These are phyloP conservation scores for Malus asiatica DNA, from an alignment of 306 rosid genomes.

Conservation along the genomic window DNA sequence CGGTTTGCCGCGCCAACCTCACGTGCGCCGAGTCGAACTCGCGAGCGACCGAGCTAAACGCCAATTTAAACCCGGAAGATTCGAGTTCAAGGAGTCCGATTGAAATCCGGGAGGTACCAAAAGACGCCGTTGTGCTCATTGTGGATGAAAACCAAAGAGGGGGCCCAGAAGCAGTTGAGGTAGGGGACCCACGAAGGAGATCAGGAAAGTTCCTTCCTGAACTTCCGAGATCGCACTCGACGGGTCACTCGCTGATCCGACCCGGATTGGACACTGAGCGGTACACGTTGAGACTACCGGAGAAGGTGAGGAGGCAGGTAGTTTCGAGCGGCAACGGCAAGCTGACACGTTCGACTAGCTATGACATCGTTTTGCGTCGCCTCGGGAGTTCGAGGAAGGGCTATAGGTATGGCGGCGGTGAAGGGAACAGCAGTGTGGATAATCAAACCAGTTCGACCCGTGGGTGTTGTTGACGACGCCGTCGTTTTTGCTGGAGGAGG, in stretches of 20 bases:
- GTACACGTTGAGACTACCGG: slow-evolving; percentile 45
- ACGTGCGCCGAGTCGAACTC: slow-evolving; percentile 1
- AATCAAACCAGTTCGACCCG: slow-evolving; percentile 12
- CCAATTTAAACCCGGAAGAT: neutral
- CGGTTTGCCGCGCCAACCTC: slow-evolving; percentile 55
- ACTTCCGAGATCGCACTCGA: slow-evolving; percentile 50
- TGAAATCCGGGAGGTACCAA: neutral
- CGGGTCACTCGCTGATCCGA: slow-evolving; percentile 55
- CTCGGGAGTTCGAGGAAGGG: slow-evolving; percentile 25
- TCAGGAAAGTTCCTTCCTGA: neutral
- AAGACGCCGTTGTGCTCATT: neutral
- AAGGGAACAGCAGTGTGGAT: slow-evolving; percentile 18
- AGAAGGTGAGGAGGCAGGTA: slow-evolving; percentile 47
- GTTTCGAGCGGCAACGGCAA: slow-evolving; percentile 11
- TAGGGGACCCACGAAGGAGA: neutral
- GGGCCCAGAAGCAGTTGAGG: neutral
- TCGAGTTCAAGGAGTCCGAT: neutral
- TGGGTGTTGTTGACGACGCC: slow-evolving; percentile 13
- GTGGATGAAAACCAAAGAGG: neutral
- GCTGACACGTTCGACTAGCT: slow-evolving; percentile 42
- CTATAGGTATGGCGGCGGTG: neutral
- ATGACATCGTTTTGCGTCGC: slow-evolving; percentile 18
- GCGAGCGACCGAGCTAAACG: neutral
- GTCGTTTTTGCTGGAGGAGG: slow-evolving; percentile 3
- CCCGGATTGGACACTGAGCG: slow-evolving; percentile 35